Base-by-base conservation (phyloP, 768 basidiomycete species). In the Lactarius tabidus region DNA sequence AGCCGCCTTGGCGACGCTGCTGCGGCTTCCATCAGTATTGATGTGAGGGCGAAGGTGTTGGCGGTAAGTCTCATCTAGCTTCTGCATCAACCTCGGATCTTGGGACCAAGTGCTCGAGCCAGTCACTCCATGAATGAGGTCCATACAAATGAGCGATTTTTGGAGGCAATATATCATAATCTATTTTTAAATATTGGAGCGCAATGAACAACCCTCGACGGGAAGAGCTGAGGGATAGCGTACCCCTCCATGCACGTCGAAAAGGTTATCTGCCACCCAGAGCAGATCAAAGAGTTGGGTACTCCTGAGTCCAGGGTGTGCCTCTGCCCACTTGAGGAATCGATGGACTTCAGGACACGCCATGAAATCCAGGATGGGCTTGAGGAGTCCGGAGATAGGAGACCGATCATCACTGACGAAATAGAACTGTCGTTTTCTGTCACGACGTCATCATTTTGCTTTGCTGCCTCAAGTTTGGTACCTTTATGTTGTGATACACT, bases 171-270 rank as follows among this genome's bases (percentile, higher is more conserved):
- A 20, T 28, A 58, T 43, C 54, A 66, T 12, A 28, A 66, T 59
- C 65, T 64, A 52, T 18, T n/a, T n/a, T n/a, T n/a, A n/a, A n/a
- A n/a, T n/a, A n/a, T n/a, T n/a, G n/a, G n/a, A n/a, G n/a, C n/a
- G n/a, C n/a, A n/a, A n/a, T n/a, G n/a, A n/a, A n/a, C n/a, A n/a
- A n/a, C 10, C 26, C 35, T 9, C 26, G 26, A 36, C 36, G 3
- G 6, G 9, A 14, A 28, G 12, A 18, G n/a, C n/a, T n/a, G n/a
- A n/a, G n/a, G 6, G 12, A 31, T 29, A 17, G 28, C 65, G 12
- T 38, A 59, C 65, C 57, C 65, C 65, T 39, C 65, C 65, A 45
- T 66, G 65, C 18, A 66, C 26, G 57, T 64, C 36, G 33, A 66
- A 55, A 14, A 66, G 31, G 31, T 66, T 66, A 17, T 66, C 39